A percentile compares a stretch with the other conserved stretches of the same genome.
Evolutionary conservation across 192 early-diverging fungal species (phyloP).

Genomic region (Coemansia sp.): DNA sequence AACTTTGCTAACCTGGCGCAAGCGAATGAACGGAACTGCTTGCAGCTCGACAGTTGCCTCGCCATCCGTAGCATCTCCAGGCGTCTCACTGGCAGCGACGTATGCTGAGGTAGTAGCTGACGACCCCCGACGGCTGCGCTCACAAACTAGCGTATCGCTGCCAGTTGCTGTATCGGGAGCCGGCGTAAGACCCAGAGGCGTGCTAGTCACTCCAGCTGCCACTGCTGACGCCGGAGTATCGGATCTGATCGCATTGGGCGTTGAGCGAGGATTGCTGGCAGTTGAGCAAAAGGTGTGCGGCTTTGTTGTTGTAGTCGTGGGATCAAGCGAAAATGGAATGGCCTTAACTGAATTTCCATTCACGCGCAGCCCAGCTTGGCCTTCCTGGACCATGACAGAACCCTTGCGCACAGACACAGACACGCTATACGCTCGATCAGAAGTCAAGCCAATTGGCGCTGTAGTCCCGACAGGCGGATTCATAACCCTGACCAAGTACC

Average conservation of each 20-base stretch:
- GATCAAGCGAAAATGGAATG: conserved; percentile 29
- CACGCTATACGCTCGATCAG: conserved; percentile 20
- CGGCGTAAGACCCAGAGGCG: conserved; percentile 4
- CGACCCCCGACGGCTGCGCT: conserved; percentile 1
- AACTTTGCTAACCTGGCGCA: conserved; percentile 8
- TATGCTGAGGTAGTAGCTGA: background rate
- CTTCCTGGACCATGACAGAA: background rate
- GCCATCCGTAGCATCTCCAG: background rate
- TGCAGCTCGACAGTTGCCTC: background rate
- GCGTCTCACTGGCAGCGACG: background rate
- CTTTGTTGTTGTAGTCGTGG: conserved; percentile 1
- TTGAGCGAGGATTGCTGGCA: background rate
- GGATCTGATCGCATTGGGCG: background rate
- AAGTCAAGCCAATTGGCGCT: background rate
- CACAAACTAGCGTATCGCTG: background rate
- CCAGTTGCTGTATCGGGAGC: background rate
- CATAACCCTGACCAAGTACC: conserved; percentile 45
- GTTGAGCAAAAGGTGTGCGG: background rate
- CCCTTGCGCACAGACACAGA: conserved; percentile 23
- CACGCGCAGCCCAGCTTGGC: conserved; percentile 10
- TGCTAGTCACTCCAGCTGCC: background rate
- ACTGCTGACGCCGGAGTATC: background rate
- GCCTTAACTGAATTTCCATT: conserved; percentile 22
- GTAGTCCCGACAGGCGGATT: conserved; percentile 11
- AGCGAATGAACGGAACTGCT: conserved; percentile 15